Evolutionary conservation across 2,329 filamentous ascomycete species (phyloP), one percentile per base, ranked within the genome.

Genomic region (Verticillium klebahnii): DNA sequence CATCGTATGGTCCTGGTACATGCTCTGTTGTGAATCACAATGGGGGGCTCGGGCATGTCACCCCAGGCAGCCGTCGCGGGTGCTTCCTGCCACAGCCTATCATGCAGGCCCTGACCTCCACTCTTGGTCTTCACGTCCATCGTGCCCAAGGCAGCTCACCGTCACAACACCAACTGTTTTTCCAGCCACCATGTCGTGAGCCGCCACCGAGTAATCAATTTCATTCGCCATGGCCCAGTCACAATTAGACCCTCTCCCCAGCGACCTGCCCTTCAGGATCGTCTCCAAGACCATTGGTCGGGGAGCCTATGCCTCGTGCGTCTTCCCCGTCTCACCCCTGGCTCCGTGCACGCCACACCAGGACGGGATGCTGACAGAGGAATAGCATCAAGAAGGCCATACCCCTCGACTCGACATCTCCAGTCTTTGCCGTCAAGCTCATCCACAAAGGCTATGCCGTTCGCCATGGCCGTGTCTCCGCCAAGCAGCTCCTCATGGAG

Each of bases 391-490:
- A 96, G 73, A 98, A 98, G 79, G 95, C 94, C 34, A 86, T 89
- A 56, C 94, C 94, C 8, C 79, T 89, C 29, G 83, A 90, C 66
- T 76, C 83, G 1, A 78, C 85, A 31, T 84, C 80, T 31, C 94
- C 94, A 34, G 81, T 99, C 62, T 98, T 99, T 74, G 95, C 96
- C 15, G 92, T 99, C 76, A 99, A 99, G 76, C 92, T 99, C 77
- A 97, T 99, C 73, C 94, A 99, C 80, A 99, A 99, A 79, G 90
- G 91, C 67, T 96, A 97, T 76, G 96, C 95, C 62, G 85, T 92
- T 69, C 90, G 90, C 69, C 88, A 94, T 82, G 95, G 95, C 72
- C 90, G 92, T 64, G 88, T 99, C 68, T 92, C 90, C 34, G 84
- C 89, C 37, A 94, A 96, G 72, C 95, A 99, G 77, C 87, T 99